Evolutionary conservation across 2,329 filamentous ascomycete genomes (phyloP).

Genomic region (Ramularia collo-cygni): DNA sequence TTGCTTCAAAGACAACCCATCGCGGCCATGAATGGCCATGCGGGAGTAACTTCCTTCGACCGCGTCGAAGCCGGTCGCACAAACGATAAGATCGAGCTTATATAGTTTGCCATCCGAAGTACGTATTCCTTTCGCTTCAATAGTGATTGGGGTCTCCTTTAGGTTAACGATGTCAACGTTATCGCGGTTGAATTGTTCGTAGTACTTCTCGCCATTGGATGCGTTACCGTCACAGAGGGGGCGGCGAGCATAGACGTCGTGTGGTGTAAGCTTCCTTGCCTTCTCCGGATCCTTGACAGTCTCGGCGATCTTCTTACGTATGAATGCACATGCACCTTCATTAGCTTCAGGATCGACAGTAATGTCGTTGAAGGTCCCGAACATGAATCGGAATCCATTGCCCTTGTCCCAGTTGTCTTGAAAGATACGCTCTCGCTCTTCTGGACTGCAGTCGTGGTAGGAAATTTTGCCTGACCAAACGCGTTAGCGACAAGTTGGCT

Average conservation of each 20-base stretch:
- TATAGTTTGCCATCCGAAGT: slow-evolving; percentile 33
- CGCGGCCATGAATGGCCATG: slow-evolving; percentile 27
- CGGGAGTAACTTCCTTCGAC: slow-evolving; percentile 29
- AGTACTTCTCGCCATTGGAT: slow-evolving; percentile 41
- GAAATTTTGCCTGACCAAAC: slow-evolving; percentile 6
- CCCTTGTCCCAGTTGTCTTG: slow-evolving; percentile 45
- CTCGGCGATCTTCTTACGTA: slow-evolving; percentile 45
- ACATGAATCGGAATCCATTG: slow-evolving; percentile 50
- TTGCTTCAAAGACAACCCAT: slow-evolving; percentile 25
- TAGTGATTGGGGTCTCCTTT: slow-evolving; percentile 34
- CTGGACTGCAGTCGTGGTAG: slow-evolving; percentile 18
- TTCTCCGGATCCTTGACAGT: slow-evolving; percentile 45
- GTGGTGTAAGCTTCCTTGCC: slow-evolving; percentile 47
- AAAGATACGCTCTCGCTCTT: slow-evolving; percentile 41
- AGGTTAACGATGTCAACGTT: slow-evolving; percentile 39
- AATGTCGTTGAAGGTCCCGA: slow-evolving; percentile 49
- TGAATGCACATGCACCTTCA: slow-evolving; percentile 49
- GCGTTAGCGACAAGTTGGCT: not conserved
- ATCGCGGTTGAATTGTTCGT: slow-evolving; percentile 38
- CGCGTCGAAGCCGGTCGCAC: slow-evolving; percentile 42
- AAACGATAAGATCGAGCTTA: slow-evolving; percentile 39
- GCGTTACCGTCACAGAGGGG: slow-evolving; percentile 28
- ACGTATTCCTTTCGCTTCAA: slow-evolving; percentile 48
- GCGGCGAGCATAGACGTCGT: slow-evolving; percentile 42
- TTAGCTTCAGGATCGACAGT: slow-evolving; percentile 44